A percentile compares a stretch with the other conserved stretches of the same genome.
phyloP scores from a whole-genome alignment of 225 moss, liverwort and hornwort genomes.

The Anthoceros angustus region DNA sequence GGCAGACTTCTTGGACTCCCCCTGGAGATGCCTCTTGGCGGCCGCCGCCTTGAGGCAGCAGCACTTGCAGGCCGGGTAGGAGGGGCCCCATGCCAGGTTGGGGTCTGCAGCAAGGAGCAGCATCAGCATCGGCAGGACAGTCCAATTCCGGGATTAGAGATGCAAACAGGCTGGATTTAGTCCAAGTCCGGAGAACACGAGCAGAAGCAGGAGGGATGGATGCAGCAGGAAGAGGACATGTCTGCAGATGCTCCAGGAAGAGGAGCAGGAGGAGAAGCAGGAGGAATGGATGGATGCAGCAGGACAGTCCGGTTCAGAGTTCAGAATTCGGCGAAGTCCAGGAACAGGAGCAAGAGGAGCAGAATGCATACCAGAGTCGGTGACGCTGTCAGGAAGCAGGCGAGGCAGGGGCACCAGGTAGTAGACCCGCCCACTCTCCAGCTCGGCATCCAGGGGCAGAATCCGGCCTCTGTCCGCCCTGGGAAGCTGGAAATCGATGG shows the following conservation, averaged over 20 bases:
- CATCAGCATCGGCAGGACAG: neutral
- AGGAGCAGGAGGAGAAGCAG: no score
- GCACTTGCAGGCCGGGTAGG: neutral
- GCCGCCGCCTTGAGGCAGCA: neutral
- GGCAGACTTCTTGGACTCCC: slow-evolving; percentile 1
- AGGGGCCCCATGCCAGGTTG: neutral
- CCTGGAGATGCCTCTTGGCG: neutral
- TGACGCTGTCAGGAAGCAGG: neutral
- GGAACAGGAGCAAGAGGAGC: neutral
- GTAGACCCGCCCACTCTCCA: neutral
- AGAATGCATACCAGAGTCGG: neutral
- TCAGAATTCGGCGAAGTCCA: no score
- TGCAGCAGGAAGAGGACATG: no score
- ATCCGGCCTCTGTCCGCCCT: neutral
- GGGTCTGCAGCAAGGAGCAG: neutral
- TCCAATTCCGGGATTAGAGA: no score
- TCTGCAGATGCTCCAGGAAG: no score
- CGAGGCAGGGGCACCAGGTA: slow-evolving; percentile 1
- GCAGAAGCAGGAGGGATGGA: no score
- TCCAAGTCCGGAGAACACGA: no score
- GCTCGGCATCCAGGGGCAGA: neutral
- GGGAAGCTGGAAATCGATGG: neutral
- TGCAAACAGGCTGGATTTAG: no score
- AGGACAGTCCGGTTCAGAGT: no score
- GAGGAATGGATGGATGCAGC: no score